A percentile compares a stretch with the other conserved stretches of the same genome.
Evolutionary conservation across 73 alveolate genomes (phyloP).

Genomic region (Paramecium caudatum): DNA sequence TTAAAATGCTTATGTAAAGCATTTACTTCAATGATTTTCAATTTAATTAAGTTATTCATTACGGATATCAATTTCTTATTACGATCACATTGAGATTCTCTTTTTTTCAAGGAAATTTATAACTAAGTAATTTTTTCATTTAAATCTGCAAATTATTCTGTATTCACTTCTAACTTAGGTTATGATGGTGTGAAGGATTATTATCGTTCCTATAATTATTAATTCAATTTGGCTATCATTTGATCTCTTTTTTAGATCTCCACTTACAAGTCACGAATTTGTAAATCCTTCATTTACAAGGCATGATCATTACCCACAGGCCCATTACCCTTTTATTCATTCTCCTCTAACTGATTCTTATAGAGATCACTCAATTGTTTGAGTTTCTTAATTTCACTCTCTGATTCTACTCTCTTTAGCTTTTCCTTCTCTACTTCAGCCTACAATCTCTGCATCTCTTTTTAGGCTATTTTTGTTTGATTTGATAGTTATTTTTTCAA

Average conservation of each 20-base stretch:
- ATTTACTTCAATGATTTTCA: constrained; percentile 18
- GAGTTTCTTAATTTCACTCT: not conserved
- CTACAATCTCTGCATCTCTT: not conserved
- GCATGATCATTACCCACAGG: constrained; percentile 5
- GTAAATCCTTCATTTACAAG: not conserved
- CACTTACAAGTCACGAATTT: not conserved
- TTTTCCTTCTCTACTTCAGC: constrained; percentile 4
- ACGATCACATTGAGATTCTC: not conserved
- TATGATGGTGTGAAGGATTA: not conserved
- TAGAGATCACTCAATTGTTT: constrained; percentile 4
- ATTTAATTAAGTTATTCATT: not conserved
- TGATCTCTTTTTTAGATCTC: constrained; percentile 9
- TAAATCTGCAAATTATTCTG: not conserved
- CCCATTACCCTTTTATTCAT: not conserved
- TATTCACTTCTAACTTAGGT: not conserved
- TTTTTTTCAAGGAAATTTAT: not conserved
- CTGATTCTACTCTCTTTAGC: not conserved
- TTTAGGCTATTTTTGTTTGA: constrained; percentile 1
- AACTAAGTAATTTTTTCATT: not conserved
- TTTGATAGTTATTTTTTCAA: not conserved
- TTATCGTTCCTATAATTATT: not conserved
- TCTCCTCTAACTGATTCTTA: not conserved
- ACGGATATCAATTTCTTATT: not conserved
- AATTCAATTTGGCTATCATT: not conserved
- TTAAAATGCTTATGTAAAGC: constrained; percentile 28